These are phyloP conservation scores for Gloeostereum incarnatum DNA, from an alignment of 768 basidiomycete genomes.

Conservation along the genomic window DNA sequence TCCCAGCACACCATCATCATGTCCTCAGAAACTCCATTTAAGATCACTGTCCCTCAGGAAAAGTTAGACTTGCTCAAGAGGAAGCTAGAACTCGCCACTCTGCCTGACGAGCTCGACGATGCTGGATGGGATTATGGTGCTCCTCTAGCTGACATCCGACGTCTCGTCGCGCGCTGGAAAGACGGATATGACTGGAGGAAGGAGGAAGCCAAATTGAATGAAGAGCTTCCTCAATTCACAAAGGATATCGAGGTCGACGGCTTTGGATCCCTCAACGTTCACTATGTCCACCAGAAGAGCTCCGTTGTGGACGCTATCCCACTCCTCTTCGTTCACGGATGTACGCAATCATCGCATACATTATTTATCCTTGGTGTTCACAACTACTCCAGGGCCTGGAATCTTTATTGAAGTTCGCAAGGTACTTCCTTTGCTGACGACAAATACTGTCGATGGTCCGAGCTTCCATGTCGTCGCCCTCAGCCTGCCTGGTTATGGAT, in stretches of 20 bases:
- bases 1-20: constrained; percentile 1
- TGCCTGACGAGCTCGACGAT: constrained; percentile 8
- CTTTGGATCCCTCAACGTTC: constrained; percentile 20
- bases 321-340: constrained; percentile 23
- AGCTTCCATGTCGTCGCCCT: constrained; percentile 40
- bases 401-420: constrained; percentile 31
- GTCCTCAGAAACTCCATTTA: constrained; percentile 4
- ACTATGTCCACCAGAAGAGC: constrained; percentile 25
- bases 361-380: too few species aligned
- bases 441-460: constrained; percentile 20
- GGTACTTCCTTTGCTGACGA: constrained; percentile 29
- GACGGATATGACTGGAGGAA: constrained; percentile 7
- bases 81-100: constrained; percentile 4
- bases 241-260: constrained; percentile 21
- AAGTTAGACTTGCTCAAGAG: constrained; percentile 1
- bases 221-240: constrained; percentile 23
- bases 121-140: constrained; percentile 5
- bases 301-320: constrained; percentile 10
- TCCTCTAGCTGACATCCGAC: constrained; percentile 5
- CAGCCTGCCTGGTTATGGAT: constrained; percentile 37
- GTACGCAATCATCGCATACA: too few species aligned
- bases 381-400: too few species aligned
- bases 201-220: constrained; percentile 19
- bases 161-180: constrained; percentile 7
- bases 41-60: constrained; percentile 5